Conservation (phyloP, 306 rosid species). For the Mimosa bimucronata region DNA sequence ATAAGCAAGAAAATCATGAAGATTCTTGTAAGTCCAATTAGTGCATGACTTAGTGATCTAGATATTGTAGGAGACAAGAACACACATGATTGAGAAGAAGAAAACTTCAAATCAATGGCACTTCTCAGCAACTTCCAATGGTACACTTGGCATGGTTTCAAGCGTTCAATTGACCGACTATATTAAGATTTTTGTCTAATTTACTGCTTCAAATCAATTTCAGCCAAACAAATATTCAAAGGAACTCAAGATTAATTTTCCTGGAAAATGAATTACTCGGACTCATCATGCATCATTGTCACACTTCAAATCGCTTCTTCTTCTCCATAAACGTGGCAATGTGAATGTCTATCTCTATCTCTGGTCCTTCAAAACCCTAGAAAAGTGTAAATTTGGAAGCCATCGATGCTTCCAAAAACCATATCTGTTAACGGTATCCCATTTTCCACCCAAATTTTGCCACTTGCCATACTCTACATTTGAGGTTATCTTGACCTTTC, state of each 20-base stretch:
- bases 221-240: conserved; percentile 11
- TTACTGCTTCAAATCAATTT: background rate
- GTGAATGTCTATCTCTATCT: background rate
- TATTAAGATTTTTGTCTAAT: background rate
- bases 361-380: conserved; percentile 1
- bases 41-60: background rate
- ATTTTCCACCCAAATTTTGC: conserved; percentile 45
- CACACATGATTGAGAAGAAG: background rate
- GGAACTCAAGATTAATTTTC: conserved; percentile 12
- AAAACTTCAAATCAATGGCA: background rate
- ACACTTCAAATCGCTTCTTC: background rate
- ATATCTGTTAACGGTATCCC: conserved; percentile 45
- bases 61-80: background rate
- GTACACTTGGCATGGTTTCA: conserved; percentile 44
- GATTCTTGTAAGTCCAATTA: background rate
- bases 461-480: conserved; percentile 39
- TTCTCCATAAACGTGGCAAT: conserved; percentile 45
- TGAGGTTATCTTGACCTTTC: too few relatives aligned
- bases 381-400: conserved; percentile 57
- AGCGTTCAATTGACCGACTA: conserved; percentile 14
- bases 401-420: conserved; percentile 48
- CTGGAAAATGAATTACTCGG: background rate
- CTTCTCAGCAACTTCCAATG: background rate
- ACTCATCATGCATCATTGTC: background rate
- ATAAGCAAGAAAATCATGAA: background rate